Evolutionary conservation across 805 yeast genomes (phyloP).

Genomic region (Pichia cephalocereana): DNA sequence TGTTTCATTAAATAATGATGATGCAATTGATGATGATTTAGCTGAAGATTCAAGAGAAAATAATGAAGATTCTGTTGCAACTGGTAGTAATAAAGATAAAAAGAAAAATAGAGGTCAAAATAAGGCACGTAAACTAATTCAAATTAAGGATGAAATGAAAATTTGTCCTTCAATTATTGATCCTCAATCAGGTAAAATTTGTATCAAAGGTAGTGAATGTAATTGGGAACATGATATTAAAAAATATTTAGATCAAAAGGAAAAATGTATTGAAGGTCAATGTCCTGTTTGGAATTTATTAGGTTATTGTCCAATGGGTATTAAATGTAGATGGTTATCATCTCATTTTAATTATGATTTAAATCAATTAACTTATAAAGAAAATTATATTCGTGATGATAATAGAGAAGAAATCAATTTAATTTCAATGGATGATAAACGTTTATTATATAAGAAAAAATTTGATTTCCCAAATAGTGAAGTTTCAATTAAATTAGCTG

Average conservation of each 20-base stretch:
- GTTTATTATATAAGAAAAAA: conserved; percentile 49
- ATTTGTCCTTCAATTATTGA: conserved; percentile 59
- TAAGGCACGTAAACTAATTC: conserved; percentile 69
- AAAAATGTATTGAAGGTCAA: conserved; percentile 58
- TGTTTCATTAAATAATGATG: conserved; percentile 20
- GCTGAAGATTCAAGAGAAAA: conserved; percentile 29
- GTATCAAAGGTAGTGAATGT: conserved; percentile 69
- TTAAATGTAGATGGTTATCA: conserved; percentile 84
- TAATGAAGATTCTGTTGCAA: conserved; percentile 9
- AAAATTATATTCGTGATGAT: conserved; percentile 25
- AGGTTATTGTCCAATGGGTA: conserved; percentile 89
- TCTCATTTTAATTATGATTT: conserved; percentile 52
- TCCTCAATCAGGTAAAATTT: conserved; percentile 36
- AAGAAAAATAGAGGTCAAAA: conserved; percentile 66
- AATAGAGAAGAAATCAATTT: conserved; percentile 52
- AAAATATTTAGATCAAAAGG: conserved; percentile 55
- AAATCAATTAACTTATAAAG: conserved; percentile 36
- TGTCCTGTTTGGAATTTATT: conserved; percentile 80
- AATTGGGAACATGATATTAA: conserved; percentile 68
- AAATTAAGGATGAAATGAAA: conserved; percentile 51
- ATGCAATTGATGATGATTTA: conserved; percentile 34
- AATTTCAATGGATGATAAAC: conserved; percentile 38
- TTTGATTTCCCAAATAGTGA: conserved; percentile 52
- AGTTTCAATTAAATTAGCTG: conserved; percentile 34
- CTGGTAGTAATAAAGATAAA: conserved; percentile 29